Percentiles rank a stretch among this genome's conserved stretches.
Conservation (phyloP, 2,329 filamentous ascomycete genomes). For the Hymenoscyphus albidus region DNA sequence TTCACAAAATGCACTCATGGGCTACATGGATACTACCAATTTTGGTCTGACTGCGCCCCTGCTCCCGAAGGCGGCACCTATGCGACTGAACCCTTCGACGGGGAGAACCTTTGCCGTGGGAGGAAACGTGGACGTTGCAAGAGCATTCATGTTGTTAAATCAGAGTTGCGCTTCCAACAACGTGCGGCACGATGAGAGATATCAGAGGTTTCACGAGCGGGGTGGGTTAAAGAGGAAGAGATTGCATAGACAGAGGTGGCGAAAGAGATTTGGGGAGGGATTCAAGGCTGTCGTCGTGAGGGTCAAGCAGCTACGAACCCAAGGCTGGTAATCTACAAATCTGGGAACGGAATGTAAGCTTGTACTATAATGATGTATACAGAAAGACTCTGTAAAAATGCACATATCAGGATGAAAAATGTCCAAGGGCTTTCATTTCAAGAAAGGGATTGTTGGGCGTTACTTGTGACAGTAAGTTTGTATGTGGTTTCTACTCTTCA, state of each 20-base stretch:
- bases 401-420: neutral
- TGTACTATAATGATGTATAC: slow-evolving; percentile 7
- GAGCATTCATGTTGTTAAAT: slow-evolving; percentile 37
- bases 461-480: too few relatives aligned
- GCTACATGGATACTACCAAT: neutral
- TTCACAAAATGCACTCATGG: neutral
- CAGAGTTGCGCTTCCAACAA: slow-evolving; percentile 49
- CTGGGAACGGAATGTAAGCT: slow-evolving; percentile 1
- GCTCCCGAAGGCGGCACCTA: slow-evolving; percentile 5
- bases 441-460: too few relatives aligned
- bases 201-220: slow-evolving; percentile 71
- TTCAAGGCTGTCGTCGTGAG: slow-evolving; percentile 62
- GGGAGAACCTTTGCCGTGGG: slow-evolving; percentile 26
- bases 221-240: slow-evolving; percentile 75
- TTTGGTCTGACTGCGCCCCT: neutral
- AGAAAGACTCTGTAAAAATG: neutral
- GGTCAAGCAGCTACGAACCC: slow-evolving; percentile 66
- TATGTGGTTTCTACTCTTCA: too few relatives aligned
- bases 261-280: slow-evolving; percentile 61
- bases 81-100: slow-evolving; percentile 28
- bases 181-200: slow-evolving; percentile 50
- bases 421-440: too few relatives aligned
- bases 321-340: slow-evolving; percentile 63
- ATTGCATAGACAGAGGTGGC: slow-evolving; percentile 65
- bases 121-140: slow-evolving; percentile 26